These are phyloP conservation scores for Fusarium irregulare DNA, from an alignment of 2,329 filamentous ascomycete species.

Conservation along the genomic window DNA sequence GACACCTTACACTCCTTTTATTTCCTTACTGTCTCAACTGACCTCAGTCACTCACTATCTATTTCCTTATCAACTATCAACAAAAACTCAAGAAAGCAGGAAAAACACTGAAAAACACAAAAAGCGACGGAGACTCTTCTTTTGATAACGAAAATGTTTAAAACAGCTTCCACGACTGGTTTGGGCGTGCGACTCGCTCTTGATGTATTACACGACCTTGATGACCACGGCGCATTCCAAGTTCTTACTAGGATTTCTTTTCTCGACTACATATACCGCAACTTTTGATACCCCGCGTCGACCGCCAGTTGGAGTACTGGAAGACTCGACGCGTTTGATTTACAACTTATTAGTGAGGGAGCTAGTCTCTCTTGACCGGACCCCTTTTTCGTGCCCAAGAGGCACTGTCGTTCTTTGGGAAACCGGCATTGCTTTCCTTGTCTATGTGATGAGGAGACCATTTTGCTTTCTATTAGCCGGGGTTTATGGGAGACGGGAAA, in stretches of 20 bases:
- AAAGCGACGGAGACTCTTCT: slow-evolving; percentile 40
- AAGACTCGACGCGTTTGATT: slow-evolving; percentile 38
- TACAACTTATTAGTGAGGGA: slow-evolving; percentile 38
- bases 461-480: slow-evolving; percentile 39
- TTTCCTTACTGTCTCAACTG: slow-evolving; percentile 40
- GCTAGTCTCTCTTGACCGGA: slow-evolving; percentile 25
- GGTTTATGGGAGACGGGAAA: slow-evolving; percentile 41
- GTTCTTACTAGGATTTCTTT: slow-evolving; percentile 44
- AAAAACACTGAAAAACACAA: slow-evolving; percentile 41
- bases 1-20: slow-evolving; percentile 39
- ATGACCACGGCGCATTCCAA: slow-evolving; percentile 41
- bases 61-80: slow-evolving; percentile 45
- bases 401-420: slow-evolving; percentile 38
- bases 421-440: slow-evolving; percentile 28
- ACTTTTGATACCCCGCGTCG: slow-evolving; percentile 48
- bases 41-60: slow-evolving; percentile 51
- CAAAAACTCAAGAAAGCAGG: slow-evolving; percentile 20
- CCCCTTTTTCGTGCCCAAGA: slow-evolving; percentile 26
- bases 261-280: slow-evolving; percentile 48
- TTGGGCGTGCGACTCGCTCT: slow-evolving; percentile 19
- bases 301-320: slow-evolving; percentile 41
- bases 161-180: slow-evolving; percentile 7
- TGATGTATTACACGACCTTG: slow-evolving; percentile 45
- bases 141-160: slow-evolving; percentile 12
- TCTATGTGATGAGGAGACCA: slow-evolving; percentile 23